Conservation (phyloP, 257 asterid species). For the Apocynum venetum region DNA sequence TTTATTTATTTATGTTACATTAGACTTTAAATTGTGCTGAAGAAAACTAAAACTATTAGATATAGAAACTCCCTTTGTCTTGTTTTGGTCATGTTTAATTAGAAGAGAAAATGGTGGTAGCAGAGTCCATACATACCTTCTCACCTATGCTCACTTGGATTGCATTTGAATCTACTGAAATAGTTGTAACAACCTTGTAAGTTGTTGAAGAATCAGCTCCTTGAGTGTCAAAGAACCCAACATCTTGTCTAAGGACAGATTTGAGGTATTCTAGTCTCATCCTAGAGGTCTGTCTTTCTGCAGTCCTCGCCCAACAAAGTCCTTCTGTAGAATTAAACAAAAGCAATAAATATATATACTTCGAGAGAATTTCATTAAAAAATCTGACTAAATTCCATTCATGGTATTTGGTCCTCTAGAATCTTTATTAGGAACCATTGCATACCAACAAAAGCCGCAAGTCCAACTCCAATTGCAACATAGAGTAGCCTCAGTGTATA, state of each 20-base stretch:
- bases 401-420: not conserved
- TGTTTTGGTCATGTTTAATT: too few relatives aligned
- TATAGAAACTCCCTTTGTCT: too few relatives aligned
- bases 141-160: conserved; percentile 74
- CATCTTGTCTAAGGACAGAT: conserved; percentile 75
- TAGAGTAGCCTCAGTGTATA: conserved; percentile 54
- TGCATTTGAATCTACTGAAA: conserved; percentile 61
- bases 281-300: conserved; percentile 80
- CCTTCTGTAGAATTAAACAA: conserved; percentile 48
- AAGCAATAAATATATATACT: not conserved
- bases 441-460: conserved; percentile 74
- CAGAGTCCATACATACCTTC: conserved; percentile 37
- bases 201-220: conserved; percentile 69
- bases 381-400: not conserved
- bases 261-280: conserved; percentile 87
- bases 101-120: too few relatives aligned
- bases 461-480: conserved; percentile 73
- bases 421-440: not conserved
- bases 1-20: not conserved
- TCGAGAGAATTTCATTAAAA: not conserved
- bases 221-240: conserved; percentile 77
- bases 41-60: not conserved
- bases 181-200: conserved; percentile 63
- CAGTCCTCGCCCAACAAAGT: conserved; percentile 89
- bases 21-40: not conserved